Evolutionary conservation across 768 basidiomycete species (phyloP), one percentile per base, ranked within the genome.

Genomic region (Fibroporia radiculosa): DNA sequence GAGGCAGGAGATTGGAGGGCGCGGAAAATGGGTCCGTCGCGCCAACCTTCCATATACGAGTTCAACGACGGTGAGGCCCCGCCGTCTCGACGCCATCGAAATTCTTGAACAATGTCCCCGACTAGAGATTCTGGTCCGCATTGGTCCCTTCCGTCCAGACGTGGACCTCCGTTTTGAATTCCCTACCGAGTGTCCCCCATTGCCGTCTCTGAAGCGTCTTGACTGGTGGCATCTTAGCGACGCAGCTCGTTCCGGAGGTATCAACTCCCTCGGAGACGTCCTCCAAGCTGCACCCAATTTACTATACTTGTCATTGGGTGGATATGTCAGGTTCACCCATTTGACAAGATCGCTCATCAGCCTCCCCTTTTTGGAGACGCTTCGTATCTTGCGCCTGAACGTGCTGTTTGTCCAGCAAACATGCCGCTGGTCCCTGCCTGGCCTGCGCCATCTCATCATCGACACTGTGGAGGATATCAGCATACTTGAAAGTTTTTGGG

Each of bases 181-280:
- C 54, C 74, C 76, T 45, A 68, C 71, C 8, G 67, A 67, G 12
- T 65, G 61, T 43, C 59, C 77, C 3, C 56, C 70, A 3, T 50
- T 82, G 12, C 63, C 67, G 18, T 73, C 73, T 18, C 65, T 85
- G 31, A 73, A 71, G 34, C 75, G 80, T 22, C 68, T 85, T 24
- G 81, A 84, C 39, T 84, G 81, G 80, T 83, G 79, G 78, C 72
- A 82, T 54, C 59, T 75, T 51, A 64, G 60, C 48, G 57, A 62
- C 28, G 81, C 82, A 18, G 73, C 77, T 29, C 70, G 75, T 35
- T 69, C 77, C 14, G 81, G 81, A 1, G 82, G 82, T 5, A 77
- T 84, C 48, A 84, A 84, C 59, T 78, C 74, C 6, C 63, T 85
- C 32, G 54, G 57, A 2, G 62, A 71, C 41, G 75, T 81, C 47